Evolutionary conservation across 2,329 filamentous ascomycete species (phyloP).

Genomic region (Orbilia javanica): DNA sequence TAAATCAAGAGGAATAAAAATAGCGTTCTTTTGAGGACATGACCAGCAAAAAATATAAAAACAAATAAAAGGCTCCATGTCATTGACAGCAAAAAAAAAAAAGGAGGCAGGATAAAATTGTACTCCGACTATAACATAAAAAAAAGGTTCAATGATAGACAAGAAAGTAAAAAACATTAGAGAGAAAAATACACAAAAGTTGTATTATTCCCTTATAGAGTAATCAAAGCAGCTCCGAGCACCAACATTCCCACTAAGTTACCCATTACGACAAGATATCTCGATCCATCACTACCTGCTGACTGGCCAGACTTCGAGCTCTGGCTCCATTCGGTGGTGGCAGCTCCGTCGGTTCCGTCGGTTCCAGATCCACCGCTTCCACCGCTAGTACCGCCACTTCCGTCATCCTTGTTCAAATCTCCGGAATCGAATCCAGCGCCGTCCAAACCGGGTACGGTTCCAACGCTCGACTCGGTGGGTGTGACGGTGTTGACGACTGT

Average conservation of each 20-base stretch:
- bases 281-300: constrained; percentile 14
- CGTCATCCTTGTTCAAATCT: constrained; percentile 60
- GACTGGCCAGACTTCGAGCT: constrained; percentile 4
- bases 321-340: constrained; percentile 51
- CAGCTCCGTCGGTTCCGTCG: constrained; percentile 51
- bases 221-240: constrained; percentile 31
- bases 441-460: constrained; percentile 71
- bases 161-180: constrained; percentile 27
- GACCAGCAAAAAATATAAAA: not conserved
- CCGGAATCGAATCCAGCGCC: constrained; percentile 68
- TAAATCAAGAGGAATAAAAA: constrained; percentile 11
- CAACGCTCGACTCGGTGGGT: constrained; percentile 64
- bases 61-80: not conserved
- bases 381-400: constrained; percentile 60
- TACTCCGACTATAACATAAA: constrained; percentile 33
- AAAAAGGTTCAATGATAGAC: constrained; percentile 32
- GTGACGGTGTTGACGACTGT: constrained; percentile 62
- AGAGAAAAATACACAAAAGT: not conserved
- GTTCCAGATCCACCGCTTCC: constrained; percentile 63
- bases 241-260: constrained; percentile 44
- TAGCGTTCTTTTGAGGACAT: constrained; percentile 38
- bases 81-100: not conserved
- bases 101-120: constrained; percentile 22
- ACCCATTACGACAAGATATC: constrained; percentile 24
- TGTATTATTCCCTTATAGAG: constrained; percentile 25